Percentiles rank a stretch among this genome's conserved stretches.
Evolutionary conservation across 78 protist species (phyloP).

Genomic region (Cavenderia fasciculata): DNA sequence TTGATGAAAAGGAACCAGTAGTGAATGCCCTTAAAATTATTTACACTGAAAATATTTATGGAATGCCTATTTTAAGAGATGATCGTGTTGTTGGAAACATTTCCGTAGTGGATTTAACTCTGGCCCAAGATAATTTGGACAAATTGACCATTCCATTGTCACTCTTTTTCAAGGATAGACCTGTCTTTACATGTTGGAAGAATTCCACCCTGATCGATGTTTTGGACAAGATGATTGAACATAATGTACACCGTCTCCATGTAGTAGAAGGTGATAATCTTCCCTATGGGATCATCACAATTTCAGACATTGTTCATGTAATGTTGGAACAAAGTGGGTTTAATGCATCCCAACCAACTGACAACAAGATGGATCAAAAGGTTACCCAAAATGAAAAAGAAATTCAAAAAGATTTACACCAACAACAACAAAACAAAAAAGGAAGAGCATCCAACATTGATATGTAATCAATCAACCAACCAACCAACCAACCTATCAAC

Average conservation of each 20-base stretch:
- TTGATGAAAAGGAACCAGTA: constrained; percentile 13
- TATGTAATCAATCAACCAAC: no score
- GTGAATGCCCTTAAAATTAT: constrained; percentile 35
- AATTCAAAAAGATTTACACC: no score
- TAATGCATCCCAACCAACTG: no score
- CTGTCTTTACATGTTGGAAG: constrained; percentile 24
- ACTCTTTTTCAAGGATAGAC: constrained; percentile 50
- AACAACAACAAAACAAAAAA: no score
- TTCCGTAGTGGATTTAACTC: constrained; percentile 43
- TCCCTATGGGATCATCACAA: constrained; percentile 58
- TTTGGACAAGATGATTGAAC: constrained; percentile 1
- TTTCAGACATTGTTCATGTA: constrained; percentile 38
- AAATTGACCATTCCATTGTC: constrained; percentile 30
- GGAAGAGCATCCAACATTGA: no score
- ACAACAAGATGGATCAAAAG: no score
- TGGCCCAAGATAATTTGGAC: constrained; percentile 42
- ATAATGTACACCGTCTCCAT: constrained; percentile 54
- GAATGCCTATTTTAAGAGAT: constrained; percentile 65
- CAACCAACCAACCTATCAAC: no score
- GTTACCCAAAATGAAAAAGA: no score
- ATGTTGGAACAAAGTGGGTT: no score
- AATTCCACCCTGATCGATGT: constrained; percentile 10
- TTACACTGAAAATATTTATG: constrained; percentile 52
- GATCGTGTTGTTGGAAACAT: constrained; percentile 46
- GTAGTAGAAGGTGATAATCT: constrained; percentile 1